Conservation (phyloP, 2,329 filamentous ascomycete genomes). For the Scedosporium boydii region DNA sequence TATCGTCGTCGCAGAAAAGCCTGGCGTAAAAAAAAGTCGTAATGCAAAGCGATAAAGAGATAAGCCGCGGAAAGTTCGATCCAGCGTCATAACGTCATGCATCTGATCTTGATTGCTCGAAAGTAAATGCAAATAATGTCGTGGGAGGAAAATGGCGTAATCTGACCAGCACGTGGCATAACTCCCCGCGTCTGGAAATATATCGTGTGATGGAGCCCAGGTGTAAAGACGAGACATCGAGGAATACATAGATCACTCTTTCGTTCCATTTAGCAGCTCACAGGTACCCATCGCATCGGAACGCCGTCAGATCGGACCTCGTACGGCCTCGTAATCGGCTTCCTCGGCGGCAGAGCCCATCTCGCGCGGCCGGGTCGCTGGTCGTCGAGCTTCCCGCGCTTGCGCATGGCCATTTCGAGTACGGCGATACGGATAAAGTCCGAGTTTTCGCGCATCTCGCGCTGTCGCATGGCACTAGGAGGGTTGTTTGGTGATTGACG, state of each 20-base stretch:
- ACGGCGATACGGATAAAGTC: constrained; percentile 64
- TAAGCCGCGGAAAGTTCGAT: too few species aligned
- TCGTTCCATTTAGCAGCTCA: constrained; percentile 11
- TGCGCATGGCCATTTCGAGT: constrained; percentile 64
- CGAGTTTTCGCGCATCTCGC: constrained; percentile 60
- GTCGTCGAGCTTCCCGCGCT: constrained; percentile 55
- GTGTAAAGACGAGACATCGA: background rate
- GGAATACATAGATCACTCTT: too few species aligned
- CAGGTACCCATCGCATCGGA: constrained; percentile 47
- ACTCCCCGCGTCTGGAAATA: background rate
- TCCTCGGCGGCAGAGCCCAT: constrained; percentile 58
- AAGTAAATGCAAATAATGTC: background rate
- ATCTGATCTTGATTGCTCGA: background rate
- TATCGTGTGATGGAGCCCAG: background rate
- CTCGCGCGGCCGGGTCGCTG: constrained; percentile 57
- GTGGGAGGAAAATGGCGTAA: background rate
- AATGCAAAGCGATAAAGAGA: too few species aligned
- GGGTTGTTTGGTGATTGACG: constrained; percentile 22
- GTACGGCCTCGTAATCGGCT: constrained; percentile 40
- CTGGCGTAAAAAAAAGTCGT: too few species aligned
- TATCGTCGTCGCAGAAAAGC: too few species aligned
- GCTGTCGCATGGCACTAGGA: constrained; percentile 44
- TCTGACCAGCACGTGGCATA: background rate
- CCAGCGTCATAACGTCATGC: background rate
- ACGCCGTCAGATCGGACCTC: constrained; percentile 48